Conservation (phyloP, 805 yeast species). For the Candida nemodendra region DNA sequence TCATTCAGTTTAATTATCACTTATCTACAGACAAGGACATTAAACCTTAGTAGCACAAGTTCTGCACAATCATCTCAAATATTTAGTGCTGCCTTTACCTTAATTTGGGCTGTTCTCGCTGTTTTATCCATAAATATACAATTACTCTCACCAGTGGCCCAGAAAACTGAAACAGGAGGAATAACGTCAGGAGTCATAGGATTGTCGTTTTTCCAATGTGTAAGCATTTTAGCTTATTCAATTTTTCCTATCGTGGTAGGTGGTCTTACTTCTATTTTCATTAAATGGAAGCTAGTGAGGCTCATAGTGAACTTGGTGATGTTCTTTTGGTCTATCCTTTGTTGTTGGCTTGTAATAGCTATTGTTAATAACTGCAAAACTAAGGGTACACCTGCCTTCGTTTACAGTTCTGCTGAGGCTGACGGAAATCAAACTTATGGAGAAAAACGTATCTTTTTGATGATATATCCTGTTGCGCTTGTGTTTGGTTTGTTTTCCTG, state of each 20-base stretch:
- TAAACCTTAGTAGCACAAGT: conserved; percentile 27
- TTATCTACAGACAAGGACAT: conserved; percentile 35
- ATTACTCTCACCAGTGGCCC: conserved; percentile 47
- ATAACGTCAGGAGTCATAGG: conserved; percentile 34
- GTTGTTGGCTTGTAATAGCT: conserved; percentile 50
- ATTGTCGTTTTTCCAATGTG: conserved; percentile 53
- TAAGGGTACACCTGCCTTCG: conserved; percentile 20
- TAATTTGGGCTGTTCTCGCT: conserved; percentile 50
- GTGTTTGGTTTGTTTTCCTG: conserved; percentile 53
- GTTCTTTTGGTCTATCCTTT: conserved; percentile 51
- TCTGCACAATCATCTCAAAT: conserved; percentile 41
- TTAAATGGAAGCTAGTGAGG: conserved; percentile 44
- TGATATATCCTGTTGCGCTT: conserved; percentile 52
- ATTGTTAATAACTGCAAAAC: conserved; percentile 39
- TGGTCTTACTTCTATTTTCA: conserved; percentile 42
- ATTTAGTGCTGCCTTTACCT: conserved; percentile 53
- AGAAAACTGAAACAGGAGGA: conserved; percentile 27
- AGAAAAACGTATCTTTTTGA: conserved; percentile 52
- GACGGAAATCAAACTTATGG: conserved; percentile 41
- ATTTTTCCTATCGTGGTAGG: conserved; percentile 55
- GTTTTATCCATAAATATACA: conserved; percentile 53
- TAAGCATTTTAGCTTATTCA: conserved; percentile 55
- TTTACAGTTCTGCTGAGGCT: conserved; percentile 13
- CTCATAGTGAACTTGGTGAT: conserved; percentile 40
- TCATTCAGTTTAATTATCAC: conserved; percentile 49